Evolutionary conservation across 495 filamentous ascomycete species (phyloP).

Genomic region (Trichoderma asperelloides): DNA sequence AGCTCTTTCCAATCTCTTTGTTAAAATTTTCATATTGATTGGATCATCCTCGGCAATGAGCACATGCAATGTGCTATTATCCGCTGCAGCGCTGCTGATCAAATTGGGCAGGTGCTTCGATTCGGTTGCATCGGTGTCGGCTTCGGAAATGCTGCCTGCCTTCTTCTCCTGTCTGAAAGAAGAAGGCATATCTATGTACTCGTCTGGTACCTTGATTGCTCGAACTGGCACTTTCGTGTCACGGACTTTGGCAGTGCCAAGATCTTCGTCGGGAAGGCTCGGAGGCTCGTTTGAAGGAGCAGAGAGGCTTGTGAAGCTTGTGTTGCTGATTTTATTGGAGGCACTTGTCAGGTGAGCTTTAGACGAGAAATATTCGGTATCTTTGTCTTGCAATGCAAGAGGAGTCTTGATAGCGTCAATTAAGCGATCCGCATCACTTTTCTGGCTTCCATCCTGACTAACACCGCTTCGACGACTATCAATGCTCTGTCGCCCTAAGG

Average conservation of each 20-base stretch:
- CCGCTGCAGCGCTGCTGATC: neutral
- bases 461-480: slow-evolving; percentile 36
- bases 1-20: slow-evolving; percentile 72
- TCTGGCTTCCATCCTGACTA: slow-evolving; percentile 44
- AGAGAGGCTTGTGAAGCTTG: neutral
- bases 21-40: slow-evolving; percentile 79
- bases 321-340: neutral
- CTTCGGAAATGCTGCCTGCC: slow-evolving; percentile 17
- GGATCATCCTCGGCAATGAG: slow-evolving; percentile 91
- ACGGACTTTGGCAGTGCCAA: slow-evolving; percentile 15
- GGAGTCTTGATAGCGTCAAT: slow-evolving; percentile 69
- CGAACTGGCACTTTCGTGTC: slow-evolving; percentile 30
- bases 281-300: neutral
- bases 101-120: neutral
- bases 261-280: neutral
- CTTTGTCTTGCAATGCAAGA: slow-evolving; percentile 32
- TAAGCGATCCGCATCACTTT: slow-evolving; percentile 65
- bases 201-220: slow-evolving; percentile 31
- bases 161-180: slow-evolving; percentile 5
- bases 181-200: slow-evolving; percentile 20
- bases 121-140: slow-evolving; percentile 17
- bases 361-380: slow-evolving; percentile 16
- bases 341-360: neutral
- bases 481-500: slow-evolving; percentile 43
- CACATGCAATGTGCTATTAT: slow-evolving; percentile 45